Percentiles rank a stretch among this genome's conserved stretches.
phyloP scores from a whole-genome alignment of 2,329 filamentous ascomycete species.

The Dactylellina haptotyla region DNA sequence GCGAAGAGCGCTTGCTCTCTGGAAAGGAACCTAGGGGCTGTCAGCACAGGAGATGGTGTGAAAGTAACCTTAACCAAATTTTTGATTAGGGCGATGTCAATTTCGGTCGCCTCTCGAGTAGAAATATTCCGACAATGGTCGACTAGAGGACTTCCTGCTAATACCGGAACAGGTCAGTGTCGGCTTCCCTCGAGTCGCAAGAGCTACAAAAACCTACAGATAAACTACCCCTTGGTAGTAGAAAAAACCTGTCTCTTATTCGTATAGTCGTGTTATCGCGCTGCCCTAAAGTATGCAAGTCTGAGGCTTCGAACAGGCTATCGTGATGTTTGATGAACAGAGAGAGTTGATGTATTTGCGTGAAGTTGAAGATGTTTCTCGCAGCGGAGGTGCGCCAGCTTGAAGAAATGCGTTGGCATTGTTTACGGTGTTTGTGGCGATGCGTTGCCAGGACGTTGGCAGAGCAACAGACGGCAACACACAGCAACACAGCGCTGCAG shows the following conservation, averaged over 20 bases:
- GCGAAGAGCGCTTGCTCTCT: slow-evolving; percentile 40
- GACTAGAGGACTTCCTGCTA: too few relatives aligned
- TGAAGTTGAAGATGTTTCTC: too few relatives aligned
- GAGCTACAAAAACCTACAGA: too few relatives aligned
- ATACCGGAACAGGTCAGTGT: neutral
- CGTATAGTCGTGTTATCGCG: too few relatives aligned
- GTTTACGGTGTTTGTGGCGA: slow-evolving; percentile 24
- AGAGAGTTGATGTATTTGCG: too few relatives aligned
- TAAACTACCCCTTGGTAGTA: too few relatives aligned
- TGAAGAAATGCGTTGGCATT: slow-evolving; percentile 24
- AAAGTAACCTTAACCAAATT: slow-evolving; percentile 8
- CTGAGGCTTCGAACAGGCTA: too few relatives aligned
- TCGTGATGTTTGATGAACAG: neutral
- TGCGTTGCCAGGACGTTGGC: slow-evolving; percentile 39
- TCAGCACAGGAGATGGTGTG: slow-evolving; percentile 23
- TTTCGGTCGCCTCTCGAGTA: neutral
- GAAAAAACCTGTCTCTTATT: too few relatives aligned
- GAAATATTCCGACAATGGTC: too few relatives aligned
- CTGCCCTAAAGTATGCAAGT: too few relatives aligned
- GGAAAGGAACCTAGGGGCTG: slow-evolving; percentile 14
- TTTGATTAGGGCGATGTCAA: too few relatives aligned
- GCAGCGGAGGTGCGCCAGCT: neutral
- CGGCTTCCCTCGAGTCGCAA: too few relatives aligned
- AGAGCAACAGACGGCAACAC: slow-evolving; percentile 28
- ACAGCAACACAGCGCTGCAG: slow-evolving; percentile 9